Conservation (phyloP, 345 rosid species). For the Pistacia vera region DNA sequence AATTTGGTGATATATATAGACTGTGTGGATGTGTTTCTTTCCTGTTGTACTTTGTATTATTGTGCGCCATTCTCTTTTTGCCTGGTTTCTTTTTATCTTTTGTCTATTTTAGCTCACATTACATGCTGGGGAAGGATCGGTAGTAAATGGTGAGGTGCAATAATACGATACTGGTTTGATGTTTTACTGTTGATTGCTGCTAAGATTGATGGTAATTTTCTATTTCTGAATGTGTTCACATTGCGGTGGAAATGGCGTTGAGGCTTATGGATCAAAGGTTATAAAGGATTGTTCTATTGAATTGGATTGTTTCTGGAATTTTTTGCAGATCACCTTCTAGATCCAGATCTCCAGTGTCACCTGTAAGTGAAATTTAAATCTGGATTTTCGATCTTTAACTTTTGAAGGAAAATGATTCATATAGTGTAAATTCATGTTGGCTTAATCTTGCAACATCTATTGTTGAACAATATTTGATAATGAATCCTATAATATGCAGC, state of each 20-base stretch:
- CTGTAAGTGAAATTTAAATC: slow-evolving; percentile 51
- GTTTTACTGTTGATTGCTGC: slow-evolving; percentile 21
- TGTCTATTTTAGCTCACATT: slow-evolving; percentile 17
- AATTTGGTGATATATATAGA: slow-evolving; percentile 17
- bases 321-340: slow-evolving; percentile 69
- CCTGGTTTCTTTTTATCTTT: slow-evolving; percentile 7
- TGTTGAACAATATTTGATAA: not conserved
- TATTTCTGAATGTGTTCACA: slow-evolving; percentile 29
- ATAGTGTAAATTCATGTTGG: not conserved
- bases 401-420: not conserved
- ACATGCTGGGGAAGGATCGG: slow-evolving; percentile 22
- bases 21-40: slow-evolving; percentile 17
- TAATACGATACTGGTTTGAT: slow-evolving; percentile 15
- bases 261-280: slow-evolving; percentile 27
- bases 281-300: slow-evolving; percentile 25
- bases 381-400: not conserved
- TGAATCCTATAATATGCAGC: slow-evolving; percentile 17
- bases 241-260: slow-evolving; percentile 24
- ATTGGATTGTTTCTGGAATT: slow-evolving; percentile 30
- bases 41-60: slow-evolving; percentile 9
- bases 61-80: slow-evolving; percentile 11
- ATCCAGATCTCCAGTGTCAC: slow-evolving; percentile 58
- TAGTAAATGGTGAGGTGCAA: slow-evolving; percentile 9
- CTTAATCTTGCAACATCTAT: not conserved
- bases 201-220: slow-evolving; percentile 22